Conservation (phyloP, 345 rosid species). For the Diplotaxis tenuifolia region DNA sequence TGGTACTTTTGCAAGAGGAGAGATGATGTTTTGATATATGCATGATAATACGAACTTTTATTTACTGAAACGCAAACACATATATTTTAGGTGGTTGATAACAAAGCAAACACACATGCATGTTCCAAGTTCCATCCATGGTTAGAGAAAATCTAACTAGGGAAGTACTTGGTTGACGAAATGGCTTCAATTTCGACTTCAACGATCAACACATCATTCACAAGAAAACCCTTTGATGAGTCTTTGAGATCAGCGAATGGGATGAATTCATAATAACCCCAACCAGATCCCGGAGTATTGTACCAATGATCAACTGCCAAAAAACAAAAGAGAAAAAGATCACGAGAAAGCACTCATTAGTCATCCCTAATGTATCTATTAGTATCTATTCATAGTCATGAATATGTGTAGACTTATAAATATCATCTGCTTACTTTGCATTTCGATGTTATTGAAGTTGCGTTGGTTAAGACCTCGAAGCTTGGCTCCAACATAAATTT, state of each 20-base stretch:
- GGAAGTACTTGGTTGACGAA: conserved; percentile 25
- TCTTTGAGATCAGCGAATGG: conserved; percentile 11
- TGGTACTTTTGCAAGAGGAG: not conserved
- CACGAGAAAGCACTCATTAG: not conserved
- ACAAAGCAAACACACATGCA: not conserved
- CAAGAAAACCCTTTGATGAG: conserved; percentile 21
- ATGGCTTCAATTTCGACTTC: conserved; percentile 9
- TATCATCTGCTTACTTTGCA: not conserved
- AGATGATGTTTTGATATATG: not conserved
- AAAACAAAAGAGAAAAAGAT: not conserved
- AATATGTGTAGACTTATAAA: not conserved
- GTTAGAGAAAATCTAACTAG: not conserved
- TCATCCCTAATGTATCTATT: not conserved
- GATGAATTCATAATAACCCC: conserved; percentile 12
- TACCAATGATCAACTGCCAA: conserved; percentile 13
- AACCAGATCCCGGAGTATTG: not conserved
- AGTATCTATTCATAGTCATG: not conserved
- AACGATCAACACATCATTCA: conserved; percentile 7
- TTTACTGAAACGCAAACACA: not conserved
- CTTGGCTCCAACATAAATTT: conserved; percentile 4
- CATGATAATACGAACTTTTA: not conserved
- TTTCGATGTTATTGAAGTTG: not conserved
- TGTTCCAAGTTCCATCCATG: not conserved
- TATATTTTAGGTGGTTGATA: not conserved
- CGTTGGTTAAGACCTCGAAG: conserved; percentile 9